Conservation (phyloP, 345 rosid species). For the Rhizophora apiculata region DNA sequence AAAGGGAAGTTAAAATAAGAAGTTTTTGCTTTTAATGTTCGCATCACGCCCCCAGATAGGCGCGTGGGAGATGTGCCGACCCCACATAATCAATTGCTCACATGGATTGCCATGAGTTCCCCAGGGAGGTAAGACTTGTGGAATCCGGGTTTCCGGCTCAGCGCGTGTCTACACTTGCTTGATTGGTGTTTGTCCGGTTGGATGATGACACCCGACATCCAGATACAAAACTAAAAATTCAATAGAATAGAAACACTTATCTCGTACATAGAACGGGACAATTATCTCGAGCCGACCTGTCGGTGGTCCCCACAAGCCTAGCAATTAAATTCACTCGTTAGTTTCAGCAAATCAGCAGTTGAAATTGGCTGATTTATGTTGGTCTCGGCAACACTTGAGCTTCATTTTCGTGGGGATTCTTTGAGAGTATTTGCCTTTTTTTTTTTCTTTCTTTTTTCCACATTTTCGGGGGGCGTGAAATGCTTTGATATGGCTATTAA, state of each 20-base stretch:
- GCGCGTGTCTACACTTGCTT: slow-evolving; percentile 34
- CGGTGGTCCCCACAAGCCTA: slow-evolving; percentile 7
- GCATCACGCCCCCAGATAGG: slow-evolving; percentile 1
- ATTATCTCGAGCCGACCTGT: slow-evolving; percentile 13
- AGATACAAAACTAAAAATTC: too few species aligned
- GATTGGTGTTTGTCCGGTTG: slow-evolving; percentile 11
- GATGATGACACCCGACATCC: slow-evolving; percentile 3
- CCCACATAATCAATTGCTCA: slow-evolving; percentile 21
- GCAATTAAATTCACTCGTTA: not conserved
- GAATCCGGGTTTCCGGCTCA: slow-evolving; percentile 24
- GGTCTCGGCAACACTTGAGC: not conserved
- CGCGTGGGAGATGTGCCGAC: slow-evolving; percentile 16
- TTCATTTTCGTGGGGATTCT: not conserved
- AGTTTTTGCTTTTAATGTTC: not conserved
- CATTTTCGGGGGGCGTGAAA: slow-evolving; percentile 15
- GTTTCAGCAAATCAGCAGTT: slow-evolving; percentile 1
- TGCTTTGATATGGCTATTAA: slow-evolving; percentile 18
- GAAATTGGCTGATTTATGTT: not conserved
- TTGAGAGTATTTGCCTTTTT: not conserved
- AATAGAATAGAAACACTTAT: not conserved
- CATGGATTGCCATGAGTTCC: slow-evolving; percentile 20
- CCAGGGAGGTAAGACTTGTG: slow-evolving; percentile 22
- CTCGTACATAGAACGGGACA: slow-evolving; percentile 9
- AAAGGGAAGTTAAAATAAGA: too few species aligned
- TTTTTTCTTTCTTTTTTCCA: not conserved